Evolutionary conservation across 495 filamentous ascomycete genomes (phyloP), one percentile per base, ranked within the genome.

Genomic region (Trichoderma gamsii): DNA sequence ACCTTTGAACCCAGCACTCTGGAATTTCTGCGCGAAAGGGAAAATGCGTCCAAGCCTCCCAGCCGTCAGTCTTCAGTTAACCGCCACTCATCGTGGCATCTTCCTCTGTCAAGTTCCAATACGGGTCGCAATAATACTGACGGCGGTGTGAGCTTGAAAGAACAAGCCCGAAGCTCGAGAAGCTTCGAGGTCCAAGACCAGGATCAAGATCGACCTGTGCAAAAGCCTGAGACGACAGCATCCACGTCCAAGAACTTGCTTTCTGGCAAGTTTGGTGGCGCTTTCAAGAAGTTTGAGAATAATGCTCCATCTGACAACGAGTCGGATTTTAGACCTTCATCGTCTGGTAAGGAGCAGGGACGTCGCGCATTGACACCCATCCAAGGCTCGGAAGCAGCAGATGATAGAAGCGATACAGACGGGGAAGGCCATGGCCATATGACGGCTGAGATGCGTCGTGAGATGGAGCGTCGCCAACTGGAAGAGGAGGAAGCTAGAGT

Each of bases 401-500:
- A 89, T 41, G 88, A 86, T 11, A 79, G 83, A 49, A 88, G 84
- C 70, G 90, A 94, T 71, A 29, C 56, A 18, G 87, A 92, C 71
- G 89, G 85, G 21, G 78, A 85, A 66, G 70, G 74, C 0, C 81
- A 84, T 15, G 86, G 92, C 64, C 89, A 91, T 51, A 84, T 97
- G 76, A 86, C 91, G 6, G 92, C 94, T 0, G 96, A 98, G 77
- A 90, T 94, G 82, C 87, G 92, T 41, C 87, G 95, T 32, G 95
- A 98, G 75, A 82, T 97, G 8, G 95, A 99, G 76, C 86, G 93
- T 25, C 84, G 88, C 44, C 86, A 91, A 61, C 85, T 98, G 23
- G 89, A 89, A 23, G 87, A 92, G 75, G 95, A 98, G 78, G 95
- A 99, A 76, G 89, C 88, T 69, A 85, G 95, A n/a, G 96, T 99